Conservation (phyloP, 164 flowering plant genomes). For the Magnolia kwangsiensis region DNA sequence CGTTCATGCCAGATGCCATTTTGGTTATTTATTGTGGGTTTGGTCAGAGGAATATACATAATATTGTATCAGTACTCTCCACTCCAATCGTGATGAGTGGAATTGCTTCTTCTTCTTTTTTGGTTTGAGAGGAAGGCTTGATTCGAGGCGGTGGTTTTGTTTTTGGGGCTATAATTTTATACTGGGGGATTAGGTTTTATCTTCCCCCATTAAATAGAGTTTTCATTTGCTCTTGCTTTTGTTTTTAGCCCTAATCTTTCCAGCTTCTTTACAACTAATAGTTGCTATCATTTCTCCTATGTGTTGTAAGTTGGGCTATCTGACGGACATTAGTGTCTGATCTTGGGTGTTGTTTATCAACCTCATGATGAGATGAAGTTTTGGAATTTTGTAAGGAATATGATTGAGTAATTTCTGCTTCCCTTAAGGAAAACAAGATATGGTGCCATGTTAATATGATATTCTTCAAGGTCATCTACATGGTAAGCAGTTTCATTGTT, state of each 20-base stretch:
- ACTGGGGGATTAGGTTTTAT: background rate
- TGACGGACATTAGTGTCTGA: background rate
- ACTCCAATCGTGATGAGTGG: background rate
- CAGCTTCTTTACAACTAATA: background rate
- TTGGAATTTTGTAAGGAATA: too few species aligned
- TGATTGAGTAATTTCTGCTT: too few species aligned
- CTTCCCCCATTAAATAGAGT: too few species aligned
- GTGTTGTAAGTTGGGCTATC: background rate
- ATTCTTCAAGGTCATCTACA: too few species aligned
- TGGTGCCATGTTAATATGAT: too few species aligned
- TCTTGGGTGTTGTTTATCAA: background rate
- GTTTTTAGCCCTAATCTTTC: background rate
- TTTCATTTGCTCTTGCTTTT: background rate
- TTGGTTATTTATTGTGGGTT: slow-evolving; percentile 6
- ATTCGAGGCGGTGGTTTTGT: background rate
- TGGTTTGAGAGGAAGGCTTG: background rate
- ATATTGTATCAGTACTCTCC: background rate
- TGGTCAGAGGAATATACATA: background rate
- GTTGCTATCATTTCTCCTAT: background rate
- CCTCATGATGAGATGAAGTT: background rate
- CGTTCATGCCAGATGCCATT: slow-evolving; percentile 9
- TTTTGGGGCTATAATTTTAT: background rate
- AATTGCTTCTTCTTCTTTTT: background rate
- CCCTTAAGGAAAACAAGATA: too few species aligned
- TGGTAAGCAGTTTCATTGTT: too few species aligned